Evolutionary conservation across 805 yeast species (phyloP).

Genomic region (Sungouiella thailandica): DNA sequence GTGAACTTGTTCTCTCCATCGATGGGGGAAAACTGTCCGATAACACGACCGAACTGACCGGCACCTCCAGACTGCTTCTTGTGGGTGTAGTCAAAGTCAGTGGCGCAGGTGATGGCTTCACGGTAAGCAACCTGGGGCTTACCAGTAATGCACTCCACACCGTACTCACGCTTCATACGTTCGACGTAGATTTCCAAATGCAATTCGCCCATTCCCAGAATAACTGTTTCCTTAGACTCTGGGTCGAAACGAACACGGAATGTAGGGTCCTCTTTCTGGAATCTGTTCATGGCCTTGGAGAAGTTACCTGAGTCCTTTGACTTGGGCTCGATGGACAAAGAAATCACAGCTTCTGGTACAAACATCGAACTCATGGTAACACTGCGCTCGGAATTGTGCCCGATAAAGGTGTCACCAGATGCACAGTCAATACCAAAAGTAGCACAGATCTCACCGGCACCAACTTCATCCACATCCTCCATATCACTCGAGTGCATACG

Average conservation of each 20-base stretch:
- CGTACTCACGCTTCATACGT: slow-evolving; percentile 96
- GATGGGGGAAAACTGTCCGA: slow-evolving; percentile 69
- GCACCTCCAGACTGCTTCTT: slow-evolving; percentile 99
- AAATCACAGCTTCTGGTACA: slow-evolving; percentile 98
- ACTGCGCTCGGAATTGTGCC: slow-evolving; percentile 55
- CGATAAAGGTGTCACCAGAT: slow-evolving; percentile 96
- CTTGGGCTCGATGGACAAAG: slow-evolving; percentile 84
- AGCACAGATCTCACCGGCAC: slow-evolving; percentile 98
- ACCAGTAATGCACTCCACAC: slow-evolving; percentile 92
- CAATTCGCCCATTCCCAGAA: slow-evolving; percentile 97
- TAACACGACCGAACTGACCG: slow-evolving; percentile 97
- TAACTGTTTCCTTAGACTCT: slow-evolving; percentile 90
- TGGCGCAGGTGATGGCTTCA: slow-evolving; percentile 73
- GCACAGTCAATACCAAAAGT: slow-evolving; percentile 99
- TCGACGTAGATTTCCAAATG: slow-evolving; percentile 97
- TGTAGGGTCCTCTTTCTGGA: slow-evolving; percentile 99
- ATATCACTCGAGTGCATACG: slow-evolving; percentile 98
- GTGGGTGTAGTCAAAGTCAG: slow-evolving; percentile 88
- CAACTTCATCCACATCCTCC: slow-evolving; percentile 96
- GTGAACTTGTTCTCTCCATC: slow-evolving; percentile 71
- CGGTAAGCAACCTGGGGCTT: slow-evolving; percentile 98
- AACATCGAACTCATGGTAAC: slow-evolving; percentile 96
- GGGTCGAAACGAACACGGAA: slow-evolving; percentile 87
- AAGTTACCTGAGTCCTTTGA: slow-evolving; percentile 81
- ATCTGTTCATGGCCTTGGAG: slow-evolving; percentile 94